Conservation (phyloP, 768 basidiomycete genomes). For the Rhizopogon vulgaris region DNA sequence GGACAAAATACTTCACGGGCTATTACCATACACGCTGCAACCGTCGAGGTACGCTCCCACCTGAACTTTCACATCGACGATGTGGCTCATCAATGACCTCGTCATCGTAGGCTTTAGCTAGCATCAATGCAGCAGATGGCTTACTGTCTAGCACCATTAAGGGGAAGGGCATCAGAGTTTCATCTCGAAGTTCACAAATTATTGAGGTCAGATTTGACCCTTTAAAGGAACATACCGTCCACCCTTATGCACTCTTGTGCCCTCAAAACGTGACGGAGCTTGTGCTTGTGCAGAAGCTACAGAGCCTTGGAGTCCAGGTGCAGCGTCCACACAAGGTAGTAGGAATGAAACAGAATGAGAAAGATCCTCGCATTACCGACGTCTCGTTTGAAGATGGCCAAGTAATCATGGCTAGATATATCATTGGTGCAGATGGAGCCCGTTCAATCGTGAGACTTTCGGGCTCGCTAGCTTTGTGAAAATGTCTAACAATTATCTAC, state of each 20-base stretch:
- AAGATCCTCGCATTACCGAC: slow-evolving; percentile 24
- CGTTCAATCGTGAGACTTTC: slow-evolving; percentile 32
- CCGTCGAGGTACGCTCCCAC: too few species aligned
- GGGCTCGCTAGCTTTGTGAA: background rate
- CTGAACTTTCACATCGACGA: too few species aligned
- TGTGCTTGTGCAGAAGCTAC: slow-evolving; percentile 29
- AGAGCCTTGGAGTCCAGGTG: slow-evolving; percentile 27
- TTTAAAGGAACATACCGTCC: slow-evolving; percentile 35
- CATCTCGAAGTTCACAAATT: slow-evolving; percentile 24
- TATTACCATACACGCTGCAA: too few species aligned
- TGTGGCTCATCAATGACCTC: too few species aligned
- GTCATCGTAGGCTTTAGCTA: background rate
- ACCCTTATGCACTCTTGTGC: slow-evolving; percentile 36
- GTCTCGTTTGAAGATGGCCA: slow-evolving; percentile 43
- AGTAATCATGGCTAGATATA: slow-evolving; percentile 36
- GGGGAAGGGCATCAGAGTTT: slow-evolving; percentile 18
- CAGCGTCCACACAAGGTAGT: slow-evolving; percentile 34
- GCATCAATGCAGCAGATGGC: slow-evolving; percentile 31
- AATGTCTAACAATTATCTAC: background rate
- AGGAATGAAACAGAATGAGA: slow-evolving; percentile 26
- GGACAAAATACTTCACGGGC: too few species aligned
- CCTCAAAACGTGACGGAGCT: slow-evolving; percentile 41
- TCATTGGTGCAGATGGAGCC: slow-evolving; percentile 47
- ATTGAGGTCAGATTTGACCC: slow-evolving; percentile 24
- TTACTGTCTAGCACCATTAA: slow-evolving; percentile 25